Conservation (phyloP, 495 filamentous ascomycete genomes). For the Talaromyces borbonicus region DNA sequence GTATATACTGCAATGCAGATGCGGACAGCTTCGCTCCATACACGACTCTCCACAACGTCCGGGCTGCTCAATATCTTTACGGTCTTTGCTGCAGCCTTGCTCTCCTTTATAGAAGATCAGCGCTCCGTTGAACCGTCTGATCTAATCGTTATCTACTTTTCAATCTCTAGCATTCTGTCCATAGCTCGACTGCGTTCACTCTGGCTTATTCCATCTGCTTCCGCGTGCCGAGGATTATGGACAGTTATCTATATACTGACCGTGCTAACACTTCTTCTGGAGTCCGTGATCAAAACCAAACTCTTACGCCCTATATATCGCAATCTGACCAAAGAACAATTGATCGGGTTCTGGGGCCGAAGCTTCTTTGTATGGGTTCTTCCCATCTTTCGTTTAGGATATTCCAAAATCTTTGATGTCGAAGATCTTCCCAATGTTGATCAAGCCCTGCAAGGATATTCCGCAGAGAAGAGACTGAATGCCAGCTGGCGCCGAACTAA, state of each 20-base stretch:
- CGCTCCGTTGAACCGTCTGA: conserved; percentile 47
- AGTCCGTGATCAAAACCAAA: conserved; percentile 44
- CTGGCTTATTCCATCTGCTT: conserved; percentile 41
- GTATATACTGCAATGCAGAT: conserved; percentile 1
- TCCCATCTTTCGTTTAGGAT: conserved; percentile 32
- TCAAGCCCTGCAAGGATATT: conserved; percentile 8
- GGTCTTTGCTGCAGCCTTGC: conserved; percentile 26
- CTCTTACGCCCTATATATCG: conserved; percentile 31
- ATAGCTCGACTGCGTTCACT: conserved; percentile 43
- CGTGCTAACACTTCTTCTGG: conserved; percentile 37
- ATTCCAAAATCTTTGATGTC: conserved; percentile 14
- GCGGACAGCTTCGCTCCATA: conserved; percentile 7
- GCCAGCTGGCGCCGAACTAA: neutral
- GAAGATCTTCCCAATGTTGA: conserved; percentile 21
- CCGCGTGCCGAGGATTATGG: conserved; percentile 22
- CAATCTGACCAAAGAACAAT: conserved; percentile 34
- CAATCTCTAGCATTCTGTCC: conserved; percentile 49
- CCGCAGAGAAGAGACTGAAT: neutral
- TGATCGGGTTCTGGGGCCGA: conserved; percentile 40
- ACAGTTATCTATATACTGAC: conserved; percentile 39
- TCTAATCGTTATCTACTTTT: conserved; percentile 49
- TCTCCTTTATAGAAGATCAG: conserved; percentile 49
- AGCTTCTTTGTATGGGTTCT: conserved; percentile 51
- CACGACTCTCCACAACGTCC: conserved; percentile 35
- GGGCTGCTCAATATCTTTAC: conserved; percentile 34